Evolutionary conservation across 2,329 filamentous ascomycete genomes (phyloP), one percentile per base, ranked within the genome.

Genomic region (Ophiostoma piceae): DNA sequence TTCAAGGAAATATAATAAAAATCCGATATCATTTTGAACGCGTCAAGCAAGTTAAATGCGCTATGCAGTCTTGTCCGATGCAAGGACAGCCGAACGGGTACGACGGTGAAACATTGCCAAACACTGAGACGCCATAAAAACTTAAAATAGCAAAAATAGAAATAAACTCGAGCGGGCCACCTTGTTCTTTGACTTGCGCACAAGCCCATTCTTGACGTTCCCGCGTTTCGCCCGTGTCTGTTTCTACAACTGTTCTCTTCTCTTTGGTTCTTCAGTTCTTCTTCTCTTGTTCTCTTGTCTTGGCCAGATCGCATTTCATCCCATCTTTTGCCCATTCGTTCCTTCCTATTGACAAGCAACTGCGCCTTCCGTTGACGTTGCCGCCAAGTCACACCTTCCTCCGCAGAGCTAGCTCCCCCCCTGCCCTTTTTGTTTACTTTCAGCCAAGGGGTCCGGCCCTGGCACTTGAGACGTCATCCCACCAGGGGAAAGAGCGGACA

Each of bases 131-230:
- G 66, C 39, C 19, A n/a, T 47, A 43, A 32, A 57, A 14, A 37
- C 32, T 22, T 32, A 32, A 43, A 32, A 37, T n/a, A 57, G 43
- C 41, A 60, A 41, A 43, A 29, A 37, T 14, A 60, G 35, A 6
- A 69, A 41, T 29, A 68, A 54, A 22, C 19, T 54, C 47, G 47
- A 43, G 47, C 47, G 47, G 47, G 47, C 41, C 35, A 51, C 37
- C 57, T 43, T 64, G 22, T 41, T 64, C 65, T 19, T 43, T 32
- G 16, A 43, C 32, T 39, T 57, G 65, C 68, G 32, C 60, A 64
- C 60, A 35, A 67, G 60, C 68, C 47, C 65, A 12, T 66, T 54
- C 51, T 70, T 39, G 39, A 37, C 54, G 67, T 57, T 66, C 66
- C 19, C 14, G 16, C 14, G 14, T 29, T 54, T 51, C 32, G 57